Percentiles rank a stretch among this genome's conserved stretches.
phyloP scores from a whole-genome alignment of 2,329 filamentous ascomycete genomes.

The Hymenoscyphus linearis region DNA sequence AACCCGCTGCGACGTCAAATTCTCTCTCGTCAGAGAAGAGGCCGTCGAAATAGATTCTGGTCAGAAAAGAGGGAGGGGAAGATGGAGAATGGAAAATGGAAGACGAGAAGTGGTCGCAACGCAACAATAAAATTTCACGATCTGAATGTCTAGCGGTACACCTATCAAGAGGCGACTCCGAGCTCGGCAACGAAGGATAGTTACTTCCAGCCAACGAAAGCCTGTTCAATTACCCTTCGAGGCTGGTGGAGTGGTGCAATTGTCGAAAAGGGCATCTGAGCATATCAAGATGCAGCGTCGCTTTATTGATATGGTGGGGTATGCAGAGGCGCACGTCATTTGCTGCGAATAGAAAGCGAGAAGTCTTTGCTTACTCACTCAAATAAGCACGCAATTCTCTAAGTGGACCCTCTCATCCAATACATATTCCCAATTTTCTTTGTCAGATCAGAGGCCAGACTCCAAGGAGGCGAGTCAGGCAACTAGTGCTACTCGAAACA shows the following conservation, averaged over 20 bases:
- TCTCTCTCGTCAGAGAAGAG: background rate
- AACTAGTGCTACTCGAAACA: background rate
- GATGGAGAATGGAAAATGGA: background rate
- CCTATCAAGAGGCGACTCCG: background rate
- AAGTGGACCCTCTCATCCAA: background rate
- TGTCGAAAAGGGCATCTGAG: background rate
- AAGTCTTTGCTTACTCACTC: background rate
- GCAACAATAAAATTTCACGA: background rate
- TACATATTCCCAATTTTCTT: background rate
- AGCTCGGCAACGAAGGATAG: background rate
- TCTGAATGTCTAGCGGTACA: background rate
- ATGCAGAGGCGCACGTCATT: background rate
- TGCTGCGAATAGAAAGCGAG: background rate
- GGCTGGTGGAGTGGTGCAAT: slow-evolving; percentile 1
- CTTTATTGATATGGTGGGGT: slow-evolving; percentile 5
- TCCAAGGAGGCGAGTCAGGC: background rate
- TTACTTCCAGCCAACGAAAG: slow-evolving; percentile 9
- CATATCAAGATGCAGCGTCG: background rate
- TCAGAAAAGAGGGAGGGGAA: slow-evolving; percentile 6
- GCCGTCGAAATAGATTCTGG: slow-evolving; percentile 12
- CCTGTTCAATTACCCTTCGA: slow-evolving; percentile 10
- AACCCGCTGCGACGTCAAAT: slow-evolving; percentile 13
- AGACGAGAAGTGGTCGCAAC: background rate
- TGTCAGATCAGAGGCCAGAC: background rate
- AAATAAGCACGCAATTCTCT: slow-evolving; percentile 22